A percentile compares a stretch with the other conserved stretches of the same genome.
Conservation (phyloP, 129 eudicot genomes). For the Mikania micrantha region DNA sequence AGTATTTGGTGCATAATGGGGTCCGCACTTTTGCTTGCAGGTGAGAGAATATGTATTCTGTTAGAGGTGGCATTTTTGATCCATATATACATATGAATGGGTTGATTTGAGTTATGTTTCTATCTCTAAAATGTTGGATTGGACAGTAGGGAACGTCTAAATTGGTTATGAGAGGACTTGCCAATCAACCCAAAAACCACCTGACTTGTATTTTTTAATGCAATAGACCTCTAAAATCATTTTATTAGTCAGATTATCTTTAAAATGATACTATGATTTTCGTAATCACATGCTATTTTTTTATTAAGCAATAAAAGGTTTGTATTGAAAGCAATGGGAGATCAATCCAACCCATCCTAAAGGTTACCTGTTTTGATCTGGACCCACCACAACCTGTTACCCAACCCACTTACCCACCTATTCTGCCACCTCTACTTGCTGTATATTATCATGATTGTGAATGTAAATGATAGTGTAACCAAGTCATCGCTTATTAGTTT, state of each 20-base stretch:
- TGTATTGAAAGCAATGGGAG: no score
- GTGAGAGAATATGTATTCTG: constrained; percentile 20
- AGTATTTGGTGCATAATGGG: constrained; percentile 66
- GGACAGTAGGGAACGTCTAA: not conserved
- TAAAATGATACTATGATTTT: no score
- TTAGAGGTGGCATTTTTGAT: not conserved
- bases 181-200: not conserved
- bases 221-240: not conserved
- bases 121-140: not conserved
- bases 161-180: not conserved
- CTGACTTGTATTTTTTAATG: not conserved
- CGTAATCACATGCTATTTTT: no score
- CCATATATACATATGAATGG: not conserved
- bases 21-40: constrained; percentile 86
- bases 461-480: not conserved
- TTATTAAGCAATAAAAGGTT: no score
- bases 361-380: not conserved
- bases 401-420: not conserved
- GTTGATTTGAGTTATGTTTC: not conserved
- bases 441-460: not conserved
- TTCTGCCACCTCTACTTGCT: not conserved
- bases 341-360: not conserved
- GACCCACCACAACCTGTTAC: not conserved
- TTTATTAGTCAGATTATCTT: not conserved
- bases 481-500: not conserved